phyloP scores from a whole-genome alignment of 768 basidiomycete genomes.

The Coprinellus aureogranulatus region DNA sequence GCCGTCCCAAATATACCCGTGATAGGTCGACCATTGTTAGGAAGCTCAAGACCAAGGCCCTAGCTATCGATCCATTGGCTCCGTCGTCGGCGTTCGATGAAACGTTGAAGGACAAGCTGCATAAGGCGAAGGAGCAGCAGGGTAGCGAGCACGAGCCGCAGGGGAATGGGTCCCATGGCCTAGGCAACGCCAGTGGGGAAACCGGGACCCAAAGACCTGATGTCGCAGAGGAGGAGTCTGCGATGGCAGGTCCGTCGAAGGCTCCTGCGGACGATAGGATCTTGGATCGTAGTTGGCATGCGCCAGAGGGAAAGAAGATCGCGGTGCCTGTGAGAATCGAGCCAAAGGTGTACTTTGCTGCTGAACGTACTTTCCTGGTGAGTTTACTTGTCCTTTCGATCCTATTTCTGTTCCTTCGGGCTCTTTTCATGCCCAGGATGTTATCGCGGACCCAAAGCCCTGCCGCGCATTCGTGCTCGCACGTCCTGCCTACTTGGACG shows the following conservation, averaged over 20 bases:
- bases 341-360: conserved; percentile 97
- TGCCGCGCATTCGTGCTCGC: too few relatives aligned
- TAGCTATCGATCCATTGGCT: conserved; percentile 86
- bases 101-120: conserved; percentile 68
- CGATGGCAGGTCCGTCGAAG: conserved; percentile 25
- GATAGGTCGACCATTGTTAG: conserved; percentile 20
- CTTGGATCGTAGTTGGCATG: conserved; percentile 66
- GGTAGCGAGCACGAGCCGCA: background rate
- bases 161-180: background rate
- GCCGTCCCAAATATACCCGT: conserved; percentile 33
- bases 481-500: background rate
- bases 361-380: conserved; percentile 91
- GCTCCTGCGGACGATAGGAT: conserved; percentile 48
- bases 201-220: conserved; percentile 20
- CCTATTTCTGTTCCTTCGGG: background rate
- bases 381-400: conserved; percentile 28
- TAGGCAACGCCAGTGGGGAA: conserved; percentile 9
- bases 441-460: background rate
- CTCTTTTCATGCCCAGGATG: background rate
- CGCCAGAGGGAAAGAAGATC: conserved; percentile 85
- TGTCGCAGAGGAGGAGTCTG: conserved; percentile 42
- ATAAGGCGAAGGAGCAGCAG: conserved; percentile 30
- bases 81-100: conserved; percentile 83
- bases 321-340: conserved; percentile 94
- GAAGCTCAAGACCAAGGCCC: conserved; percentile 28